Base-by-base conservation (phyloP, 139 green algal species). In the Zygnema cylindricum region DNA sequence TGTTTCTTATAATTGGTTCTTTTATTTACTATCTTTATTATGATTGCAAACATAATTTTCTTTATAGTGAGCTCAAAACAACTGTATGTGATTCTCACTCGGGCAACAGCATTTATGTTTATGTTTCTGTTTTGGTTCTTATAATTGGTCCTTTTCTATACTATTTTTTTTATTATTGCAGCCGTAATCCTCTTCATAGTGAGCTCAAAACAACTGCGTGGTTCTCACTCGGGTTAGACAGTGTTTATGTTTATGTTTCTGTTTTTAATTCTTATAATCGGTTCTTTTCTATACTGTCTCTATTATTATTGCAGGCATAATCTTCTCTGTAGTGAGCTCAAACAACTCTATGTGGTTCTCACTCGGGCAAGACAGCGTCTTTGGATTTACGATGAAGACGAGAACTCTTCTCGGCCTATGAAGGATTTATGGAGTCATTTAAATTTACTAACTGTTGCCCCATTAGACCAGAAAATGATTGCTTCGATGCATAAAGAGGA, bases 331-430 rank as follows among this genome's bases (percentile, higher is more conserved):
- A 93, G 95, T 79, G 95, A 97, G 92, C 91, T 97, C 43, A 96
- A 96, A 88, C 92, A 95, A 77, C 92, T 97, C 42, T 97, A 97
- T 91, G 96, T 95, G 0, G 95, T 95, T 3, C 69, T 97, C 36
- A 97, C 95, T 0, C 89, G 95, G 0, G 94, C 95, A 76, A 95
- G 95, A 86, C 94, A 94, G 88, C 94, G 94, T 69, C 85, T 97
- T 54, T 81, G 92, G 43, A 82, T 96, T 0, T 96, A 94, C 69
- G 94, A 96, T 69, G 73, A 89, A 55, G 57, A 55, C 25, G 33
- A 23, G 49, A 69, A 81, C 38, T 39, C 32, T 39, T 38, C 63
- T 39, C 81, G 33, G 0, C 81, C 81, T 0, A 69, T 69, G 33
- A 38, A 55, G 30, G 81, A 87, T 69, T 69, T 87, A n/a, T 87